Base-by-base conservation (phyloP, 495 filamentous ascomycete genomes). In the Tuber magnatum region DNA sequence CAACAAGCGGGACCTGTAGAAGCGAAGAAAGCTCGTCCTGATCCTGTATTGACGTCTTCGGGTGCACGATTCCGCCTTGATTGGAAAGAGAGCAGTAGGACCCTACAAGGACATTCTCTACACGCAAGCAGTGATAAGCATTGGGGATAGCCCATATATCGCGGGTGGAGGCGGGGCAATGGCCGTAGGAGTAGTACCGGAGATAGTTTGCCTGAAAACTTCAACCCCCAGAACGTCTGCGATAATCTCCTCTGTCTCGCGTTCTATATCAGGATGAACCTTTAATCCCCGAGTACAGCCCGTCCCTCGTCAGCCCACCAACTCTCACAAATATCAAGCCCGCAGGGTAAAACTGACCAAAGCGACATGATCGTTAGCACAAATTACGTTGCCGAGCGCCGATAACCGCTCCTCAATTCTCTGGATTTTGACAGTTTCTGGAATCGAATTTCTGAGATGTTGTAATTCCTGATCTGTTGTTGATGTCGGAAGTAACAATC, bases 391-490 rank as follows among this genome's bases (percentile, higher is more conserved):
- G 71, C 95, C 95, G 24, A 99, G 88, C 0, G 96, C 96, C 5
- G 94, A 97, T 65, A 99, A 87, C 35, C 95, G 91, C 86, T 99
- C 95, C 85, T 99, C 95, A 86, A 99, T 97, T 72, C 95, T 91
- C 82, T 90, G 88, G 82, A 99, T 97, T 83, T 93, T 93, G 79
- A 99, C 92, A 72, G 86, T 84, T 81, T 97, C 96, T 2, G 95
- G 95, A 73, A 99, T 88, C 39, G 90, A 91, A 85, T 99, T 99
- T 78, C 95, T 92, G 75, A 99, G 87, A 84, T 98, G 96, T 84
- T 97, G 93, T 71, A 99, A 87, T 86, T 99, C 95, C 87, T 99
- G 96, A 85, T 99, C 95, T 80, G 94, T 97, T 73, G 95, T 97
- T 46, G 90, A 91, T 20, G 95, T 98, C 39, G 95, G 95, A 72